Percentiles rank a stretch among this genome's conserved stretches.
phyloP scores from a whole-genome alignment of 345 rosid species.

The Linum lewisii region DNA sequence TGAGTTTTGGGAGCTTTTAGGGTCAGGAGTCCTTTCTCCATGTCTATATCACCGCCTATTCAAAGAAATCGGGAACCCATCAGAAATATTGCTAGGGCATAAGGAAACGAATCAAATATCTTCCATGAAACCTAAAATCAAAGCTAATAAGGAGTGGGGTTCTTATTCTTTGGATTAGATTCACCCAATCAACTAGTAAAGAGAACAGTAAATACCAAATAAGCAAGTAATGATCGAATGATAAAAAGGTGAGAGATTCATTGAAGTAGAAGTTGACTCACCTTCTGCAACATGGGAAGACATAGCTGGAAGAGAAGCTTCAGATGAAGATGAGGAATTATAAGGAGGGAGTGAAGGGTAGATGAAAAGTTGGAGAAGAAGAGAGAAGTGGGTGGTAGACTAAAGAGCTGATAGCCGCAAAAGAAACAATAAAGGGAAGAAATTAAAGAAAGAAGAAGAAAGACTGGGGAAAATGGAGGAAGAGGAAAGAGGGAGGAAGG shows the following conservation, averaged over 20 bases:
- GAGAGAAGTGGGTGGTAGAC: too few species aligned
- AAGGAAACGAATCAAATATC: background rate
- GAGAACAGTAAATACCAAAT: background rate
- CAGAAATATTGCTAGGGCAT: constrained; percentile 18
- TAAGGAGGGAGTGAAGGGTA: background rate
- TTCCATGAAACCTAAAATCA: background rate
- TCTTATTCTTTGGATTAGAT: background rate
- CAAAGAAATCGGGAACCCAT: constrained; percentile 7
- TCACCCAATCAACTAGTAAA: background rate
- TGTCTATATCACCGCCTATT: constrained; percentile 50
- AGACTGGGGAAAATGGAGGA: background rate
- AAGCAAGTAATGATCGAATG: background rate
- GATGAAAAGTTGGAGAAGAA: too few species aligned
- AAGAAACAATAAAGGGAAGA: background rate
- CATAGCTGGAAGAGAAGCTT: background rate
- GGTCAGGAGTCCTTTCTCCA: constrained; percentile 48
- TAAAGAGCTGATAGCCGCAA: background rate
- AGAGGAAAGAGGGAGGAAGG: constrained; percentile 1
- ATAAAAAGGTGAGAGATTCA: background rate
- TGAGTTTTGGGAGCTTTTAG: constrained; percentile 31
- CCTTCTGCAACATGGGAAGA: background rate
- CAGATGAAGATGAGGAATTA: background rate
- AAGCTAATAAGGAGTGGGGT: too few species aligned
- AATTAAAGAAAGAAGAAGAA: background rate
- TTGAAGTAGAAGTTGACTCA: background rate